Evolutionary conservation across 306 rosid species (phyloP).

Genomic region (Hippophae tibetana): DNA sequence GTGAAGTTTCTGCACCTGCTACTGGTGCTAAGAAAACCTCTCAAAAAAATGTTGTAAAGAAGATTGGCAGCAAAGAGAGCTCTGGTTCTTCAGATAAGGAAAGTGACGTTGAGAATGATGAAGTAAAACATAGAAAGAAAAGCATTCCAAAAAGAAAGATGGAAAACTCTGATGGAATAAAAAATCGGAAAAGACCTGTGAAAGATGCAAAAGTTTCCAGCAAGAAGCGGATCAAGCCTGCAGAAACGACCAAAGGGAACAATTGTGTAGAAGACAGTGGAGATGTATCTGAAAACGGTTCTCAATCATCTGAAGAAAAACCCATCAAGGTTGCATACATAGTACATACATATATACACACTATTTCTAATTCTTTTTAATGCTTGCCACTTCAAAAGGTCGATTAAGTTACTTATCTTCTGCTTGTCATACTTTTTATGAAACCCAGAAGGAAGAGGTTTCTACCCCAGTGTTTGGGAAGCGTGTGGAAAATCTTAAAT

Average conservation of each 20-base stretch:
- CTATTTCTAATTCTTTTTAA: not conserved
- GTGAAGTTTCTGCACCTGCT: conserved; percentile 35
- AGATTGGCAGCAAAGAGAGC: conserved; percentile 39
- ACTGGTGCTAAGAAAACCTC: conserved; percentile 36
- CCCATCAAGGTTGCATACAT: conserved; percentile 41
- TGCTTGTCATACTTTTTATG: conserved; percentile 10
- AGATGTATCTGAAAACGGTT: conserved; percentile 63
- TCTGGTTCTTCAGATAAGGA: conserved; percentile 39
- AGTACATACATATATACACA: too few relatives aligned
- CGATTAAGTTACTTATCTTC: conserved; percentile 9
- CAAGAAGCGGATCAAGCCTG: conserved; percentile 55
- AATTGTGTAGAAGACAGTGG: conserved; percentile 42
- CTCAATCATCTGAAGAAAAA: conserved; percentile 63
- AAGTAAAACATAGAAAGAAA: conserved; percentile 56
- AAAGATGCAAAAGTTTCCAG: conserved; percentile 40
- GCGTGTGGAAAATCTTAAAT: conserved; percentile 78
- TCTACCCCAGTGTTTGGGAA: conserved; percentile 67
- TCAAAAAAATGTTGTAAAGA: conserved; percentile 41
- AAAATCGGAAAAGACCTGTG: conserved; percentile 50
- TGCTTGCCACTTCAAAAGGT: not conserved
- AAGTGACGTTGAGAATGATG: conserved; percentile 43
- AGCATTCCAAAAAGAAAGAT: conserved; percentile 40
- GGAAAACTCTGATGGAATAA: conserved; percentile 32
- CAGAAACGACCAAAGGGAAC: conserved; percentile 31
- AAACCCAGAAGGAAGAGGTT: conserved; percentile 72